A percentile compares a stretch with the other conserved stretches of the same genome.
Conservation (phyloP, 768 basidiomycete genomes). For the Tricholoma furcatifolium region DNA sequence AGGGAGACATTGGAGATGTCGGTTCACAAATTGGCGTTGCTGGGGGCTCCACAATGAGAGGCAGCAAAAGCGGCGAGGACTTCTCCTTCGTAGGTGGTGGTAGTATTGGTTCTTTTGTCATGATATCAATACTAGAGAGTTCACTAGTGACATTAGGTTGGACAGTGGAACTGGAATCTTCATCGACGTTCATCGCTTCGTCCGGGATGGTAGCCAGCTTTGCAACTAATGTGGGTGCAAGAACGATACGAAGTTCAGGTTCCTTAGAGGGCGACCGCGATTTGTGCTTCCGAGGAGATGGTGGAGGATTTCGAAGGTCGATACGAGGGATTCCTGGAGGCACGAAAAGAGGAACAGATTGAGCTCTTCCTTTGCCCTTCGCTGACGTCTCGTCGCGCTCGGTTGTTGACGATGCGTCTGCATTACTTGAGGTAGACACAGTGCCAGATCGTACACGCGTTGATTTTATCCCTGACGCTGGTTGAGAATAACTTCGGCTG, state of each 20-base stretch:
- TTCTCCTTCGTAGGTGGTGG: neutral
- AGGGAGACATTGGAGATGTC: constrained; percentile 34
- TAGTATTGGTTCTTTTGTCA: neutral
- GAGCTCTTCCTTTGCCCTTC: constrained; percentile 36
- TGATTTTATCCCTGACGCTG: constrained; percentile 21
- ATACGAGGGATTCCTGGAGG: constrained; percentile 29
- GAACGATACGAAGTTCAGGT: constrained; percentile 28
- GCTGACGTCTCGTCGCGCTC: constrained; percentile 12
- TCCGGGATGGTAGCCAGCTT: constrained; percentile 20
- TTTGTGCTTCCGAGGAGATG: constrained; percentile 37
- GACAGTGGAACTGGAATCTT: constrained; percentile 5
- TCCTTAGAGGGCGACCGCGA: constrained; percentile 47
- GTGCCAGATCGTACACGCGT: constrained; percentile 26
- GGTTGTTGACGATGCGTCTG: constrained; percentile 17
- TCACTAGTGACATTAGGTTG: constrained; percentile 18
- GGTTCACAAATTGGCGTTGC: constrained; percentile 21
- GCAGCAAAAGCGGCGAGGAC: neutral
- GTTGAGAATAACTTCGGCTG: constrained; percentile 35
- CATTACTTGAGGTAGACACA: constrained; percentile 19
- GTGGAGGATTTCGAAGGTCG: constrained; percentile 42
- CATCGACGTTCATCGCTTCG: constrained; percentile 25
- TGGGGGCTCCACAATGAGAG: constrained; percentile 15
- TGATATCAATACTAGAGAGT: too few relatives aligned
- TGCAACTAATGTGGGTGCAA: constrained; percentile 13
- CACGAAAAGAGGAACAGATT: constrained; percentile 43